Percentiles rank a stretch among this genome's conserved stretches.
phyloP scores from a whole-genome alignment of 352 stramenopile species.

The Globisporangium okanoganense region DNA sequence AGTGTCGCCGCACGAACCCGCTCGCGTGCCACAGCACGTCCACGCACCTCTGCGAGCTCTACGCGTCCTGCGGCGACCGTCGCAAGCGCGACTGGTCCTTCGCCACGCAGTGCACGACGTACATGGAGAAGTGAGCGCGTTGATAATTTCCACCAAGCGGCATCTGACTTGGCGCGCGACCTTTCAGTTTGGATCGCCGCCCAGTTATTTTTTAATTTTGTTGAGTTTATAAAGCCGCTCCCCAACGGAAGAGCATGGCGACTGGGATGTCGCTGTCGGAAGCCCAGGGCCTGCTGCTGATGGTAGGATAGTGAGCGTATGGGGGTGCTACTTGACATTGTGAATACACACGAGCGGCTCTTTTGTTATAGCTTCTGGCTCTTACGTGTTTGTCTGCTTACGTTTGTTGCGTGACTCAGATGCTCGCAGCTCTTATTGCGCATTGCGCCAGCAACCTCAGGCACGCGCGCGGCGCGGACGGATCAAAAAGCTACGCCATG shows the following conservation, averaged over 20 bases:
- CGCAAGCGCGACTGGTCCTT: conserved; percentile 77
- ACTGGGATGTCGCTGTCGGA: conserved; percentile 4
- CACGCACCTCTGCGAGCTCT: conserved; percentile 84
- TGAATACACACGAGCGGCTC: conserved; percentile 5
- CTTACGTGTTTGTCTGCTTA: not conserved
- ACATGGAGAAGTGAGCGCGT: conserved; percentile 33
- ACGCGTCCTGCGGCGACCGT: conserved; percentile 74
- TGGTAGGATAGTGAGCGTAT: conserved; percentile 10
- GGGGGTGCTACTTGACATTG: not conserved
- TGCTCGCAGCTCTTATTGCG: not conserved
- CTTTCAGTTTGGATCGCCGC: not conserved
- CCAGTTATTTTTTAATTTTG: conserved; percentile 6
- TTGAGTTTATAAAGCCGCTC: conserved; percentile 6
- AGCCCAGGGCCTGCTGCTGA: conserved; percentile 13
- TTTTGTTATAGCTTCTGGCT: not conserved
- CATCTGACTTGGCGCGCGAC: not conserved
- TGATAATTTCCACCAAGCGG: not conserved
- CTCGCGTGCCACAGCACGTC: conserved; percentile 81
- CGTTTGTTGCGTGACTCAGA: not conserved
- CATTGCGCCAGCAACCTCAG: not conserved
- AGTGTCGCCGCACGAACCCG: conserved; percentile 72
- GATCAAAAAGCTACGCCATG: not conserved
- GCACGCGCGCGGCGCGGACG: not conserved
- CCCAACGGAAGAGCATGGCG: not conserved
- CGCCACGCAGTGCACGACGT: conserved; percentile 63